Base-by-base conservation (phyloP, 164 flowering plant species). In the Piper betle region DNA sequence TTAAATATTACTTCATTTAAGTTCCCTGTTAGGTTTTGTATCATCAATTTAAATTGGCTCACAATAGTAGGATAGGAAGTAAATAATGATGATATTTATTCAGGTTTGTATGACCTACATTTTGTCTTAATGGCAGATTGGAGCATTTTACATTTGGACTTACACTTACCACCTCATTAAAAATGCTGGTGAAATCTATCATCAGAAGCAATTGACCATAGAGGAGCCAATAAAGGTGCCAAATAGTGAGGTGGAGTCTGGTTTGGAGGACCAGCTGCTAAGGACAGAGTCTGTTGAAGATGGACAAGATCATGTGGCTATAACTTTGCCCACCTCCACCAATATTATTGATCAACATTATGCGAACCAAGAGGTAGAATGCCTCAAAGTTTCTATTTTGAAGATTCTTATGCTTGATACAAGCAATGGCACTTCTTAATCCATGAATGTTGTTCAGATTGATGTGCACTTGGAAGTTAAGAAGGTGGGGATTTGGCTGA, bases 111-210 rank as follows among this genome's bases (percentile, higher is more conserved):
- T 10, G 15, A 10, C 9, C 46, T 42, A 6, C 7, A 42, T 42
- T 11, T 42, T 42, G 0, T 11, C 46, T 42, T 42, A 10, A 41
- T 50, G 74, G 76, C 84, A 93, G 99, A 80, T 90, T 56, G 97
- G 97, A 2, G 86, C 89, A 39, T 79, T 90, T 78, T 93, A 46
- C 87, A 85, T 88, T 53, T 93, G 99, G 99, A 80, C 99, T 15
- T 73, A 81, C 68, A 79, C 86, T 39, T 90, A 77, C 76, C 86
- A 90, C 39, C 74, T 90, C 39, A 59, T 93, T 43, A 68, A 73
- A 74, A 64, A 68, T 46, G 80, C 95, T 0, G 62, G 84, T 0
- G 37, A 53, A 10, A 66, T 59, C 52, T 70, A 65, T 55, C 69
- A 71, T 61, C 81, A 75, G 52, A 63, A 74, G 53, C 61, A 6